These are phyloP conservation scores for Phytophthora pistaciae DNA, from an alignment of 352 stramenopile genomes.

Conservation along the genomic window DNA sequence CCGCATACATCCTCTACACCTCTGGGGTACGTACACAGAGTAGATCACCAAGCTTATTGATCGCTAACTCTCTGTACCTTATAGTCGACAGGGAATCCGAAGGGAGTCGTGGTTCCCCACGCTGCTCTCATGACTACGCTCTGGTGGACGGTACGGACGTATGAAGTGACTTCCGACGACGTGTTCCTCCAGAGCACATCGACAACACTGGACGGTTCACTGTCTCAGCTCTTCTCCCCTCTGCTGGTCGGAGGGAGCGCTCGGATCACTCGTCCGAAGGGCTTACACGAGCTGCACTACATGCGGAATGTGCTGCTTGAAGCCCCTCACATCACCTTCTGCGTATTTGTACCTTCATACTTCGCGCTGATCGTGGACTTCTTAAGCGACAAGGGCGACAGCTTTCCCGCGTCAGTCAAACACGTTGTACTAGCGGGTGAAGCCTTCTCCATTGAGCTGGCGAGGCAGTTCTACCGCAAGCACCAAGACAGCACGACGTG, in stretches of 20 bases:
- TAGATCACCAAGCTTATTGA: not conserved
- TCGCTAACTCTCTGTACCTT: not conserved
- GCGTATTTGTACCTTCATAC: conserved; percentile 69
- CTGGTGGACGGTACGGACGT: conserved; percentile 66
- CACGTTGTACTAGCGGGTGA: conserved; percentile 58
- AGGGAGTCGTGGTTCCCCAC: conserved; percentile 77
- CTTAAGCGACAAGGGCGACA: conserved; percentile 27
- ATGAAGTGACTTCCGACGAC: conserved; percentile 56
- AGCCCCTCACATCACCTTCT: conserved; percentile 46
- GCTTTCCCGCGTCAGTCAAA: conserved; percentile 44
- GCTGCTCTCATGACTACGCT: conserved; percentile 65
- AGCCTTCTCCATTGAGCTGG: conserved; percentile 54
- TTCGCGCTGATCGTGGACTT: conserved; percentile 62
- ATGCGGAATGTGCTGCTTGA: conserved; percentile 28
- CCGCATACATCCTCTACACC: conserved; percentile 80
- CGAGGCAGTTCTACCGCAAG: conserved; percentile 55
- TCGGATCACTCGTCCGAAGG: conserved; percentile 54
- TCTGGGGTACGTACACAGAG: conserved; percentile 50
- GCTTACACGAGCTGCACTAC: conserved; percentile 63
- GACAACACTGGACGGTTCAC: conserved; percentile 61
- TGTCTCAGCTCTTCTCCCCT: conserved; percentile 69
- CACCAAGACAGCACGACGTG: conserved; percentile 27
- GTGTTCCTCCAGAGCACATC: conserved; percentile 76
- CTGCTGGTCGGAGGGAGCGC: conserved; percentile 48
- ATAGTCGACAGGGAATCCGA: conserved; percentile 69